Base-by-base conservation (phyloP, 495 filamentous ascomycete genomes). In the Hyaloscypha bicolor region DNA sequence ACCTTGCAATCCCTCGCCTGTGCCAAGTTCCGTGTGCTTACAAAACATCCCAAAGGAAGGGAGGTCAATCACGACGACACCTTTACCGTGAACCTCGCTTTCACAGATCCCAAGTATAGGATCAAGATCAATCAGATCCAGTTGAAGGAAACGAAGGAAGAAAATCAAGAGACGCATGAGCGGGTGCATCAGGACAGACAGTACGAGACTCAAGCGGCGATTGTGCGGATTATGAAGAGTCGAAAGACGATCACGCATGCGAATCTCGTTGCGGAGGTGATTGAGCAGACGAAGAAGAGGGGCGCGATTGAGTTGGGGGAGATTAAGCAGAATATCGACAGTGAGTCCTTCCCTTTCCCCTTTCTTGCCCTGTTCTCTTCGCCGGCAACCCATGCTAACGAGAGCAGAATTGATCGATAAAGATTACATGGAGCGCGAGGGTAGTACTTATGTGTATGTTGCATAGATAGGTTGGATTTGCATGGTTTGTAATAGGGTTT, bases 91-190 rank as follows among this genome's bases (percentile, higher is more conserved):
- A 98, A 98, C 77, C 52, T 81, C 31, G 74, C 71, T 21, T 99
- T 99, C 77, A 79, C 79, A 21, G 90, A 97, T 70, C 83, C 85
- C 32, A 96, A 97, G 78, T 91, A 90, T 78, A 89, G 93, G 64
- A 89, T 99, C 78, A 98, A 99, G 81, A 97, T 98, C 82, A 99
- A 98, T 79, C 92, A 96, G 78, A 93, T 99, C 66, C 96, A 99
- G 78, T 84, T 97, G 57, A 94, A 94, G 76, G 96, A 98, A 79
- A 98, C 71, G 2, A 80, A 79, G 60, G 79, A 83, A 69, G 95
- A 99, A 80, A 97, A 97, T 76, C 90, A 93, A 76, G 91, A 90
- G 71, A 98, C 93, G 2, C 93, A 97, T 75, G 90, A 97, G 78
- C 83, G 91, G 4, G 93, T 98, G 0, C 90, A 89, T 2, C 89